Evolutionary conservation across 257 asterid genomes (phyloP).

Genomic region (Ligustrum vulgare): DNA sequence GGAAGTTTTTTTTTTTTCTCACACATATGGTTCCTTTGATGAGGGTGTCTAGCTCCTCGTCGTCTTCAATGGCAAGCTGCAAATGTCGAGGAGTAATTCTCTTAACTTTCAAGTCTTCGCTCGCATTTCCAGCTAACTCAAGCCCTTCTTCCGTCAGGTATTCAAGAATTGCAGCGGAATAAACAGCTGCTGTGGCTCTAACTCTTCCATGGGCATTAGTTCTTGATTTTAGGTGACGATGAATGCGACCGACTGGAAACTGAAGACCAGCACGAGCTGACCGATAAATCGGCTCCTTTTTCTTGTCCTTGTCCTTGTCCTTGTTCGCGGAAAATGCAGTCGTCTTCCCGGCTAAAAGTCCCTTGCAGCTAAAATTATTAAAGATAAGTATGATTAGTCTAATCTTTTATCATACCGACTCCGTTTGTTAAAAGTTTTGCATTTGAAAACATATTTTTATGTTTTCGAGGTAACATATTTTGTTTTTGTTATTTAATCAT

Average conservation of each 20-base stretch:
- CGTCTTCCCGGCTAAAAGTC: constrained; percentile 91
- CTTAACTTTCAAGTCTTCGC: too few relatives aligned
- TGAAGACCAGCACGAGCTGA: constrained; percentile 95
- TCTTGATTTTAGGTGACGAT: constrained; percentile 83
- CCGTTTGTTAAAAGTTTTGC: too few relatives aligned
- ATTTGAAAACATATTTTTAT: too few relatives aligned
- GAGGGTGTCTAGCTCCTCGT: constrained; percentile 96
- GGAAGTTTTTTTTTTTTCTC: too few relatives aligned
- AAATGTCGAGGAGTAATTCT: constrained; percentile 89
- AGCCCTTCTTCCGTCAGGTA: too few relatives aligned
- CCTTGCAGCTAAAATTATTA: constrained; percentile 47
- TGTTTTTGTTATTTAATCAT: too few relatives aligned
- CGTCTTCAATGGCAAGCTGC: constrained; percentile 94
- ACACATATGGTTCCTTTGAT: too few relatives aligned
- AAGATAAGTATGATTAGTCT: too few relatives aligned
- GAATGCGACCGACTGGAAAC: constrained; percentile 96
- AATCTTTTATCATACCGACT: too few relatives aligned
- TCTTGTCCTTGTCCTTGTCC: constrained; percentile 86
- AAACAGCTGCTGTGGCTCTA: constrained; percentile 34
- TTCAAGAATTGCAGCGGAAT: too few relatives aligned
- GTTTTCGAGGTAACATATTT: too few relatives aligned
- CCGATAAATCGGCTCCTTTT: constrained; percentile 60
- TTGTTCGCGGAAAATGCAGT: constrained; percentile 78
- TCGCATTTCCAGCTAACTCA: too few relatives aligned
- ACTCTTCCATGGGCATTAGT: constrained; percentile 88